These are phyloP conservation scores for Symmetrospora coprosmae DNA, from an alignment of 768 basidiomycete species.

Conservation along the genomic window DNA sequence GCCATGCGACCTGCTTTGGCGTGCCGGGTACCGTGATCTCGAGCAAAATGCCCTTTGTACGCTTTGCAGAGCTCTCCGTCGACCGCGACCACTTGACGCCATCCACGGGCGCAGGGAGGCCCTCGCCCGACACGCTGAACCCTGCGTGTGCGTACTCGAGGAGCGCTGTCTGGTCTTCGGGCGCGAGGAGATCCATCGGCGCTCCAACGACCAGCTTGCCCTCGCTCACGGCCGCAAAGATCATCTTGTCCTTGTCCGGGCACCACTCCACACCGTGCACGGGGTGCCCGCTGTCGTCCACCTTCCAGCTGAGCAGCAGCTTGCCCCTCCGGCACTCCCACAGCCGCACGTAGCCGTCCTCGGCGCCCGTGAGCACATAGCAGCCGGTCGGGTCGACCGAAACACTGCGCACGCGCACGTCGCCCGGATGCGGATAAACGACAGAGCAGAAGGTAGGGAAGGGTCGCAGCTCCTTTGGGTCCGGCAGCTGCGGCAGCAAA, in stretches of 20 bases:
- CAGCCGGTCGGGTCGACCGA: conserved; percentile 73
- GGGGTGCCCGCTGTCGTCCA: conserved; percentile 47
- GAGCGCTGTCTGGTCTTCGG: conserved; percentile 48
- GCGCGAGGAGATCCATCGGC: conserved; percentile 58
- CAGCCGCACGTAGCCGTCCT: conserved; percentile 65
- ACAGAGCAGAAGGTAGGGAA: conserved; percentile 81
- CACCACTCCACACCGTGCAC: conserved; percentile 86
- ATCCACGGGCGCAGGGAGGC: conserved; percentile 27
- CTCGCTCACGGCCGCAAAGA: conserved; percentile 43
- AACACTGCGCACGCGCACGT: conserved; percentile 55
- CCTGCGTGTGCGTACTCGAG: conserved; percentile 50
- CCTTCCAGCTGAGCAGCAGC: conserved; percentile 73
- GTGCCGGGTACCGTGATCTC: conserved; percentile 40
- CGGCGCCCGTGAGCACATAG: conserved; percentile 86
- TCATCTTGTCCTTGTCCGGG: conserved; percentile 45
- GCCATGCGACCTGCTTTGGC: conserved; percentile 76
- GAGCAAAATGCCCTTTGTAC: conserved; percentile 38
- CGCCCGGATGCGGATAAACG: conserved; percentile 51
- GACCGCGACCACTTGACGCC: conserved; percentile 40
- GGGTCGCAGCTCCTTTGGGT: conserved; percentile 74
- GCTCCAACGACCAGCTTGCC: conserved; percentile 64
- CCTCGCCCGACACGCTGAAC: conserved; percentile 46
- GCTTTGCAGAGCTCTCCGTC: conserved; percentile 35
- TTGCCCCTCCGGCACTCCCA: conserved; percentile 87
- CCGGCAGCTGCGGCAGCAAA: conserved; percentile 84